phyloP scores from a whole-genome alignment of 2,329 filamentous ascomycete species.

The Byssoonygena ceratinophila region DNA sequence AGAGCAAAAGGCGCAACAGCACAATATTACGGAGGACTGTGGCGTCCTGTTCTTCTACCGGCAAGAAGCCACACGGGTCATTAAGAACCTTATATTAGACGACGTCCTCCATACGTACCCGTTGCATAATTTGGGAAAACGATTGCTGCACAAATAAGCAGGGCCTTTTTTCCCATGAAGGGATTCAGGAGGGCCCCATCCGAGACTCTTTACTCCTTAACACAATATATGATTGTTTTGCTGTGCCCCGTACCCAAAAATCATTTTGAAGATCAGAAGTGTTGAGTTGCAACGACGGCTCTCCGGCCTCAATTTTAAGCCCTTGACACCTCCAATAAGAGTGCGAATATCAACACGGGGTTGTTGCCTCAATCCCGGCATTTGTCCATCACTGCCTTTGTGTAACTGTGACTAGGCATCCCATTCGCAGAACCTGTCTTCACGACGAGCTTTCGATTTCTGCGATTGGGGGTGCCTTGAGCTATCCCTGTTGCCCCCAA shows the following conservation, averaged over 20 bases:
- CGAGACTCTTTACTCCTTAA: no score
- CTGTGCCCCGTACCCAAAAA: neutral
- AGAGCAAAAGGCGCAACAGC: neutral
- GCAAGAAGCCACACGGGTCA: slow-evolving; percentile 1
- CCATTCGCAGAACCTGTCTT: neutral
- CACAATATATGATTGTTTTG: no score
- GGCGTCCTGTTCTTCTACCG: neutral
- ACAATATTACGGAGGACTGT: neutral
- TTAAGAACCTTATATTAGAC: slow-evolving; percentile 5
- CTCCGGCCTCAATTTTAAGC: no score
- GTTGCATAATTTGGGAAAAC: slow-evolving; percentile 2
- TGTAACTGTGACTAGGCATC: neutral
- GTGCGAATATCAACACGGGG: neutral
- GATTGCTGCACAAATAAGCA: neutral
- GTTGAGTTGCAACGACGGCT: no score
- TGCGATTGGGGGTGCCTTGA: neutral
- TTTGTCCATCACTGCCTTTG: neutral
- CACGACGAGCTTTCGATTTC: neutral
- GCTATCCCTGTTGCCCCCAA: neutral
- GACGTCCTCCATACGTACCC: neutral
- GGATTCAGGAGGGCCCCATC: no score
- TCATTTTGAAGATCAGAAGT: no score
- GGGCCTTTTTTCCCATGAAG: neutral
- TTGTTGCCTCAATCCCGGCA: neutral
- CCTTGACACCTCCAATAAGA: neutral